Conservation (phyloP, 768 basidiomycete genomes). For the Suillus lakei region DNA sequence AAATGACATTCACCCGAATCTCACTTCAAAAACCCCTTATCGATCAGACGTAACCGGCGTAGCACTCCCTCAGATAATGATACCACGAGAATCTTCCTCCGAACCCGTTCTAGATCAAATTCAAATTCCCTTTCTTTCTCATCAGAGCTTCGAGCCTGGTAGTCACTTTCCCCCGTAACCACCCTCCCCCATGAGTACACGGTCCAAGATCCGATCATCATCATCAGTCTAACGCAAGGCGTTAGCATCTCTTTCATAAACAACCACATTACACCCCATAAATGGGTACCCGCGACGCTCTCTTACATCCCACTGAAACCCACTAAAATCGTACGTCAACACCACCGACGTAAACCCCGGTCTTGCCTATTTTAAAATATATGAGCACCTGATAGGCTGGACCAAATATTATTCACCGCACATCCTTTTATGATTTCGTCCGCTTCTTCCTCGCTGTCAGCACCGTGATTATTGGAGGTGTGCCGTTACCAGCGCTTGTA, state of each 20-base stretch:
- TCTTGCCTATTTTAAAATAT: neutral
- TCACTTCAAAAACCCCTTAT: constrained; percentile 14
- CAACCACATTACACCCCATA: neutral
- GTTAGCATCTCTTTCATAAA: neutral
- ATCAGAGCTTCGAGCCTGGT: neutral
- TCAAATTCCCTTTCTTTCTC: neutral
- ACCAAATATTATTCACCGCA: constrained; percentile 12
- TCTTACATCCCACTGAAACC: neutral
- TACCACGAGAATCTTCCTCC: neutral
- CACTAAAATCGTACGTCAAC: neutral
- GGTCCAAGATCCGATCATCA: neutral
- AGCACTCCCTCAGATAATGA: neutral
- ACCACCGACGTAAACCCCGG: constrained; percentile 22
- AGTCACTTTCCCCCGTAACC: constrained; percentile 6
- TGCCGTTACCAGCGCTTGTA: constrained; percentile 19
- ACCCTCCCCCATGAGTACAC: neutral
- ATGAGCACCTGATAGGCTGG: constrained; percentile 8
- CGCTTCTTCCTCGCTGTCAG: constrained; percentile 64
- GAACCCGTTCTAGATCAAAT: neutral
- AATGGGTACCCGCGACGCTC: constrained; percentile 8
- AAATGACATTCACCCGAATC: constrained; percentile 1
- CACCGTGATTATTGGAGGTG: constrained; percentile 50
- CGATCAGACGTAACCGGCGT: constrained; percentile 12
- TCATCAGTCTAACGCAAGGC: neutral
- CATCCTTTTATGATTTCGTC: constrained; percentile 24